Conservation (phyloP, 805 yeast species). For the Peterozyma xylosa region DNA sequence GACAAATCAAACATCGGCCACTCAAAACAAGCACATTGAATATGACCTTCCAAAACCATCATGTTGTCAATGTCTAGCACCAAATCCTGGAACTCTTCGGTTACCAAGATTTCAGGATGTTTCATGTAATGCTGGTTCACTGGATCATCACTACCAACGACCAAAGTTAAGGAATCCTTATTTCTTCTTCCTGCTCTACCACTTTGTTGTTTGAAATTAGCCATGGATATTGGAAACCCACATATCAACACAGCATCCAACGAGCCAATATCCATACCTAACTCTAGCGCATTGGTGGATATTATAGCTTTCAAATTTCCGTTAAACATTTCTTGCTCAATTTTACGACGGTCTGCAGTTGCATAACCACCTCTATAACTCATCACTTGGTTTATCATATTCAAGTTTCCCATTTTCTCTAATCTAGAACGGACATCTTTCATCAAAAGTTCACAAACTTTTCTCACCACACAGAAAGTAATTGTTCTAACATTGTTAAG, state of each 20-base stretch:
- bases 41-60: conserved; percentile 67
- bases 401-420: conserved; percentile 33
- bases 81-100: conserved; percentile 47
- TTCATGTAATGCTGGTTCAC: conserved; percentile 79
- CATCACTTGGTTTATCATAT: conserved; percentile 62
- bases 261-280: conserved; percentile 93
- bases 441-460: conserved; percentile 82
- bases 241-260: conserved; percentile 87
- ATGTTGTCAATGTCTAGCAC: conserved; percentile 54
- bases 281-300: conserved; percentile 91
- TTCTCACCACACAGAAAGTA: conserved; percentile 83
- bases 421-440: conserved; percentile 65
- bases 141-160: conserved; percentile 78
- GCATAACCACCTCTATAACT: conserved; percentile 95
- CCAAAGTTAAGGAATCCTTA: conserved; percentile 76
- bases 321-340: conserved; percentile 84
- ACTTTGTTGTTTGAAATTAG: conserved; percentile 89
- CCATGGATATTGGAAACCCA: conserved; percentile 85
- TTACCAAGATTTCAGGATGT: conserved; percentile 53
- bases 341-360: conserved; percentile 74
- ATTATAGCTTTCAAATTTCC: conserved; percentile 82
- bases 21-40: conserved; percentile 94
- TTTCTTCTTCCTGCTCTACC: conserved; percentile 95
- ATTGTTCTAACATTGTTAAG: conserved; percentile 66
- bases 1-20: conserved; percentile 48